phyloP scores from a whole-genome alignment of 2,329 filamentous ascomycete species.

The Epichloe uncinata region DNA sequence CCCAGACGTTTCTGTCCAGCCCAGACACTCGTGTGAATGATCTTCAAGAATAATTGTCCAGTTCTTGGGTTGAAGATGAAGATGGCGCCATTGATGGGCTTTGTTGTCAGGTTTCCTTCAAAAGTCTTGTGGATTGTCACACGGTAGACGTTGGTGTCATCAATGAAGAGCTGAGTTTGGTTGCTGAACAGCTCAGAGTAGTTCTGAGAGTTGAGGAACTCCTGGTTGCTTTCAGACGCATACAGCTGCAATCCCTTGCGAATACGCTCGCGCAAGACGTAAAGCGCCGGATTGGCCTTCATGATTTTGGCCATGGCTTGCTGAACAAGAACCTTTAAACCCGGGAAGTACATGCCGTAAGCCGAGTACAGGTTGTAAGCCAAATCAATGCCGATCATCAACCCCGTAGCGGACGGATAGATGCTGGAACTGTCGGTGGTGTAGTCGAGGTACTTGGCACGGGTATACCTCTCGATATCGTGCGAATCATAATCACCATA shows the following conservation, averaged over 20 bases:
- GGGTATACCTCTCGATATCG: conserved; percentile 94
- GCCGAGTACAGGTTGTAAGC: conserved; percentile 98
- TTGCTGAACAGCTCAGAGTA: conserved; percentile 99
- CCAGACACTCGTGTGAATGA: conserved; percentile 99
- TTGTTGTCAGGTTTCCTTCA: conserved; percentile 96
- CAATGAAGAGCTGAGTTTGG: conserved; percentile 96
- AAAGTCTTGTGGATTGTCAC: conserved; percentile 99
- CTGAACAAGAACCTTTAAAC: conserved; percentile 86
- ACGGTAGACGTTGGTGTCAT: conserved; percentile 98
- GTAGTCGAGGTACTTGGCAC: conserved; percentile 97
- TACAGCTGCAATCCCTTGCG: conserved; percentile 96
- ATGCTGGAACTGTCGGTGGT: conserved; percentile 98
- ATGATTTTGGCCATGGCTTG: conserved; percentile 99
- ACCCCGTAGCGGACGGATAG: conserved; percentile 88
- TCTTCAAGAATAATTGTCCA: conserved; percentile 95
- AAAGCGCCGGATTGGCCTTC: conserved; percentile 96
- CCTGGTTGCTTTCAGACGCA: conserved; percentile 95
- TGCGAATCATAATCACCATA: conserved; percentile 99
- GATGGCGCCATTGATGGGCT: conserved; percentile 98
- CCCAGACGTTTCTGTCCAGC: conserved; percentile 98
- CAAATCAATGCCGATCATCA: conserved; percentile 96
- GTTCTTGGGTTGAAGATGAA: conserved; percentile 99
- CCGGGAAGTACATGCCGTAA: conserved; percentile 97
- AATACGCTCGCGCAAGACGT: conserved; percentile 93
- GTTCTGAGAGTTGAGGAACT: conserved; percentile 98